Conservation (phyloP, 768 basidiomycete species). For the Trametes villosa region DNA sequence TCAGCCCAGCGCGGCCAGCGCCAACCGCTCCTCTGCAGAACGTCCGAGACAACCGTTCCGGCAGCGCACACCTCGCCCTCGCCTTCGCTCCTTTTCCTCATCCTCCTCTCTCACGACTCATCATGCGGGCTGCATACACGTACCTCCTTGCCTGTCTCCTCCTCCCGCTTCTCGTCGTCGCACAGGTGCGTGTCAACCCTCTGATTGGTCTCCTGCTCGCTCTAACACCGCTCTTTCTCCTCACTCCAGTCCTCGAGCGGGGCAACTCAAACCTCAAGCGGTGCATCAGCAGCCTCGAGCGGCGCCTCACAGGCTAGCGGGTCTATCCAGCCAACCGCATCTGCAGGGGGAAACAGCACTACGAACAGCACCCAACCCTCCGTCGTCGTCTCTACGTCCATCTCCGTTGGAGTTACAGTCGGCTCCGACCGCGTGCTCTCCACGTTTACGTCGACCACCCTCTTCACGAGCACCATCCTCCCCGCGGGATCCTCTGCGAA, state of each 20-base stretch:
- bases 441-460: conserved; percentile 43
- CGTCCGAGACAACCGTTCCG: conserved; percentile 9
- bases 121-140: conserved; percentile 20
- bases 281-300: not conserved
- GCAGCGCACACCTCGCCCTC: conserved; percentile 1
- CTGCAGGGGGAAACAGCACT: conserved; percentile 36
- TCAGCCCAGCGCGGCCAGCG: not conserved
- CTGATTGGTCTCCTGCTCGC: conserved; percentile 1
- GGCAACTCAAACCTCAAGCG: conserved; percentile 1
- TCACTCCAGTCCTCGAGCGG: conserved; percentile 7
- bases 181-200: conserved; percentile 40
- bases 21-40: not conserved
- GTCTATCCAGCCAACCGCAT: conserved; percentile 14
- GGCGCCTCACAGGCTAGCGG: not conserved
- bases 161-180: conserved; percentile 46
- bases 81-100: conserved; percentile 9
- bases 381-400: conserved; percentile 19
- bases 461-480: conserved; percentile 51
- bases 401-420: conserved; percentile 43
- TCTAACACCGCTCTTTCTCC: conserved; percentile 25
- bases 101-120: not conserved
- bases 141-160: conserved; percentile 31
- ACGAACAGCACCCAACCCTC: conserved; percentile 19
- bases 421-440: conserved; percentile 44
- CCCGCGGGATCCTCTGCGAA: conserved; percentile 26